These are phyloP conservation scores for Chlamydomonas eustigma DNA, from an alignment of 139 green algal species.

Conservation along the genomic window DNA sequence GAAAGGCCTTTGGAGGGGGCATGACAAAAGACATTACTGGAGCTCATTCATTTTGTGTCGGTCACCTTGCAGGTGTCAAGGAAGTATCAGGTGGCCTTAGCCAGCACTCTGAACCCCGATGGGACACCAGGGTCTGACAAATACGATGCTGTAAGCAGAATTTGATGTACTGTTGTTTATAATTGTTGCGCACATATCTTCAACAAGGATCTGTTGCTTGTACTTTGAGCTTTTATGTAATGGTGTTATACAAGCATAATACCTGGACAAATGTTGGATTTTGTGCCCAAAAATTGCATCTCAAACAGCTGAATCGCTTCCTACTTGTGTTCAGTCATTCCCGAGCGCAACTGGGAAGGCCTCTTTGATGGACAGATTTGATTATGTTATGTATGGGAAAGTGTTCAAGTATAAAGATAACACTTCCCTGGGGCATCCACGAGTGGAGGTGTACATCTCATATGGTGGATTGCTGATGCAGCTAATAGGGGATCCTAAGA, in stretches of 20 bases:
- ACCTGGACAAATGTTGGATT: no score
- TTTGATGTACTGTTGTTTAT: no score
- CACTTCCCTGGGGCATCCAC: slow-evolving; percentile 23
- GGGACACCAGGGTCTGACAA: slow-evolving; percentile 47
- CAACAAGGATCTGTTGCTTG: no score
- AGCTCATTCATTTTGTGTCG: no score
- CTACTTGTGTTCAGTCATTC: slow-evolving; percentile 34
- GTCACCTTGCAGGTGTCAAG: slow-evolving; percentile 48
- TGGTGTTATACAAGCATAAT: no score
- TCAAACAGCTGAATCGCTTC: no score
- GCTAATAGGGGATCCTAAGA: slow-evolving; percentile 76
- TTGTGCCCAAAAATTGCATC: no score
- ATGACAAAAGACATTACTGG: no score
- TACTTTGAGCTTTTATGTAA: no score
- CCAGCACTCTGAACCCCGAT: slow-evolving; percentile 78
- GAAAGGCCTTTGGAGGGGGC: no score
- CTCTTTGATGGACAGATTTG: slow-evolving; percentile 85
- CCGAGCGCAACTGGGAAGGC: slow-evolving; percentile 47
- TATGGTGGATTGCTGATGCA: slow-evolving; percentile 94
- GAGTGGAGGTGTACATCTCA: slow-evolving; percentile 69
- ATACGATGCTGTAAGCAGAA: slow-evolving; percentile 69
- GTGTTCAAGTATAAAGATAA: slow-evolving; percentile 85
- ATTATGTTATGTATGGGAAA: slow-evolving; percentile 96
- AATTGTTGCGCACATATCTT: no score
- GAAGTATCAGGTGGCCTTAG: slow-evolving; percentile 82